Conservation (phyloP, 768 basidiomycete genomes). For the Obba rivulosa region DNA sequence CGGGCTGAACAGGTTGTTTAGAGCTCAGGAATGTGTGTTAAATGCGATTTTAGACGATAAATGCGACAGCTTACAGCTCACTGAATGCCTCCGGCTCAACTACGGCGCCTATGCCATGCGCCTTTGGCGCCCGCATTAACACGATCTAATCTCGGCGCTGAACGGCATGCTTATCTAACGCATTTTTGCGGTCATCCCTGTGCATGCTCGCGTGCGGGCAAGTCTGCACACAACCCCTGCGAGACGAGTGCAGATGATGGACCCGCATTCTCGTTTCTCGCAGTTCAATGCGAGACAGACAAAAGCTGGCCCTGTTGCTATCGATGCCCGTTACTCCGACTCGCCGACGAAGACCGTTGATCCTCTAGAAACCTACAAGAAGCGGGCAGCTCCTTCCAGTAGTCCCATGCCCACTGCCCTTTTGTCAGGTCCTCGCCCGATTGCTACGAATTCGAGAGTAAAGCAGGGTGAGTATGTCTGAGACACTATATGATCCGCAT, state of each 20-base stretch:
- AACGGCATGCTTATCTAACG: constrained; percentile 9
- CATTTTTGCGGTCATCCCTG: constrained; percentile 10
- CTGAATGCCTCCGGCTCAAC: too few relatives aligned
- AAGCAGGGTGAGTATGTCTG: constrained; percentile 39
- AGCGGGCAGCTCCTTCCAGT: constrained; percentile 26
- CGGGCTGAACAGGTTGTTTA: too few relatives aligned
- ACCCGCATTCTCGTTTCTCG: constrained; percentile 69
- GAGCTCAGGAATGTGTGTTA: too few relatives aligned
- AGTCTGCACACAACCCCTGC: neutral
- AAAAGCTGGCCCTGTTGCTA: constrained; percentile 55
- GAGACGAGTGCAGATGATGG: constrained; percentile 39
- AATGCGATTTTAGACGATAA: too few relatives aligned
- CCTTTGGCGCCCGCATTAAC: too few relatives aligned
- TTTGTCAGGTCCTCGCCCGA: constrained; percentile 40
- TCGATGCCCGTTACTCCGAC: constrained; percentile 42
- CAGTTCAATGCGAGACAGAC: constrained; percentile 73
- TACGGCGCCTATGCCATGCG: too few relatives aligned
- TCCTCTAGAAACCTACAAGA: constrained; percentile 39
- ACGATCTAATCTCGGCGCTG: too few relatives aligned
- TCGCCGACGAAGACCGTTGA: constrained; percentile 28
- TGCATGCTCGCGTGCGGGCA: neutral
- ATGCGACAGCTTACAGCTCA: too few relatives aligned
- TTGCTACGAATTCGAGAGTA: constrained; percentile 74
- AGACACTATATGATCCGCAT: neutral
- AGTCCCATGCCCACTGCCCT: constrained; percentile 20